A percentile compares a stretch with the other conserved stretches of the same genome.
Evolutionary conservation across 768 basidiomycete genomes (phyloP).

Genomic region (Plicaturopsis crispa): DNA sequence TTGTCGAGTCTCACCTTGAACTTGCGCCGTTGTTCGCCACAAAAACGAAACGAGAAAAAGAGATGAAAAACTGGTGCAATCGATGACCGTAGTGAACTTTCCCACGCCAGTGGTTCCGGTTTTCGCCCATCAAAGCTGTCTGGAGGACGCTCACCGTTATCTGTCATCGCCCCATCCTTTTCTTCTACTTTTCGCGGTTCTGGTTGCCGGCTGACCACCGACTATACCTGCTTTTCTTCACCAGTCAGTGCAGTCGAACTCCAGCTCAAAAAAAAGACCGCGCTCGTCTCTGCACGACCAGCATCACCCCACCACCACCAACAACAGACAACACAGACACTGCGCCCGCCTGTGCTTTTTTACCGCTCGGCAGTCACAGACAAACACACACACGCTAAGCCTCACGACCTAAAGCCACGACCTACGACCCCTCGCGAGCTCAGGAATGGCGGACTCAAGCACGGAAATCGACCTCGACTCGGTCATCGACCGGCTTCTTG

Average conservation of each 20-base stretch:
- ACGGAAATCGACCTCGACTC: conserved; percentile 99
- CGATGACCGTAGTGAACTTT: no score
- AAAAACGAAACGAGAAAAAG: no score
- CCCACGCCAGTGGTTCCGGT: no score
- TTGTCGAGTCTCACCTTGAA: no score
- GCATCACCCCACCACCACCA: no score
- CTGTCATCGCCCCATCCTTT: conserved; percentile 36
- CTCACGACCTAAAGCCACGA: background rate
- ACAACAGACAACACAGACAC: no score
- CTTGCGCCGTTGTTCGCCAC: no score
- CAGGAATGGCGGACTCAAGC: conserved; percentile 65
- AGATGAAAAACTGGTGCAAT: no score
- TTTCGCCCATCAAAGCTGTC: no score
- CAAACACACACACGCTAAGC: background rate
- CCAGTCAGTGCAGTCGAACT: conserved; percentile 2
- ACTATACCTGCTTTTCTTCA: conserved; percentile 6
- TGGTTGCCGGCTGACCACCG: conserved; percentile 23
- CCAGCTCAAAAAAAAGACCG: background rate
- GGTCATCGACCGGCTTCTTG: conserved; percentile 95
- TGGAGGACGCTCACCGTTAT: no score
- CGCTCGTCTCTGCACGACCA: no score
- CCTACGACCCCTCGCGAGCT: background rate
- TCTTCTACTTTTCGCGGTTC: conserved; percentile 9
- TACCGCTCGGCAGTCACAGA: conserved; percentile 3
- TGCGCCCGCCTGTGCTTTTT: background rate